Evolutionary conservation across 495 filamentous ascomycete genomes (phyloP), one percentile per base, ranked within the genome.

Genomic region (Aspergillus campestris): DNA sequence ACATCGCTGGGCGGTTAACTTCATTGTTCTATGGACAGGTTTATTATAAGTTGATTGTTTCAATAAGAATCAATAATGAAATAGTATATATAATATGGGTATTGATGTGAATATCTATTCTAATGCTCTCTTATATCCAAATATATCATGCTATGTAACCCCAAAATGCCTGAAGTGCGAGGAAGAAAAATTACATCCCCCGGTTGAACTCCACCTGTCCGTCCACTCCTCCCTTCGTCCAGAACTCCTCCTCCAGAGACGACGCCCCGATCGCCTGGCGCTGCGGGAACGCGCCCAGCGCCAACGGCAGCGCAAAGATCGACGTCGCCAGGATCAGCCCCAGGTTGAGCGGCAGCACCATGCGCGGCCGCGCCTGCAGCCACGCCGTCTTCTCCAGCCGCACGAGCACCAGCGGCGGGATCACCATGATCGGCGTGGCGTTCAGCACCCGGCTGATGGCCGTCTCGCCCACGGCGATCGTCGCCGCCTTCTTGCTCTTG

Each of bases 341-440:
- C 40, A 94, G 65, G 65, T 95, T 95, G 11, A 92, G 70, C 1
- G 88, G 88, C 42, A 86, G 54, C 3, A 82, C 81, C 64, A 83
- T 71, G 46, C 82, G 69, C 27, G 89, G 87, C 55, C 84, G 75
- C 47, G 62, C 67, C 69, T 78, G 76, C 55, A 94, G 60, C 87
- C 85, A 91, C 33, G 78, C 70, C 36, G 74, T 81, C 58, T 54
- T 53, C 46, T 58, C 65, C 51, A 69, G 42, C 39, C 88, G 89
- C 51, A 97, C 67, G 27, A 87, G 89, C 51, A 91, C 82, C 30
- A 94, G 74, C 47, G 82, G 85, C 15, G 92, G 92, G 15, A 98
- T 67, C 4, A 94, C 89, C 92, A 98, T 98, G 65, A 98, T 91
- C 0, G 92, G 92, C 2, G 86, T 94, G 43, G 89, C 83, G 64